Evolutionary conservation across 805 yeast species (phyloP).

Genomic region (Lipomyces oligophaga): DNA sequence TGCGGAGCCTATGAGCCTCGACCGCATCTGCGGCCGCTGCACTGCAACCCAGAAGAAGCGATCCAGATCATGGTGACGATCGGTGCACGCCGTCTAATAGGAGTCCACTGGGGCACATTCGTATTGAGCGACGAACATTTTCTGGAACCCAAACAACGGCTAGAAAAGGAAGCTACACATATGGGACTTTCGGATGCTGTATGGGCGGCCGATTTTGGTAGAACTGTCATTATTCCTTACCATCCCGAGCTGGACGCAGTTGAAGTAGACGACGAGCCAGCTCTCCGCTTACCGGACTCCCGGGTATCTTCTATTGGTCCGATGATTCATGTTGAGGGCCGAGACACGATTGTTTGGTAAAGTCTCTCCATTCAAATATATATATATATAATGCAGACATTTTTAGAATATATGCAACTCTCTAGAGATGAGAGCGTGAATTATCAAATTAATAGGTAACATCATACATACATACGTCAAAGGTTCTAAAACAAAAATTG

Average conservation of each 20-base stretch:
- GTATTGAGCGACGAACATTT: constrained; percentile 83
- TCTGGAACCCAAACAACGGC: constrained; percentile 48
- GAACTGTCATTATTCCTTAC: constrained; percentile 47
- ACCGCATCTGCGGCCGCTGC: constrained; percentile 91
- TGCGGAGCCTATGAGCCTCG: constrained; percentile 94
- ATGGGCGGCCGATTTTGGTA: constrained; percentile 71
- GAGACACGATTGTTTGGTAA: constrained; percentile 23
- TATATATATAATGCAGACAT: no score
- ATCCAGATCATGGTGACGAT: constrained; percentile 62
- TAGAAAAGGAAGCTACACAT: constrained; percentile 19
- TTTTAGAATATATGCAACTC: no score
- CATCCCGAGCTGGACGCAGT: constrained; percentile 3
- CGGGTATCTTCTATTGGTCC: constrained; percentile 4
- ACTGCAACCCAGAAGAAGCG: constrained; percentile 77
- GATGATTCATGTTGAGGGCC: constrained; percentile 18
- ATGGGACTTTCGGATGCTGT: constrained; percentile 41
- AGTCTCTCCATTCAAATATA: background rate
- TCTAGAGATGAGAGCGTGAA: no score
- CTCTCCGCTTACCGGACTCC: constrained; percentile 3
- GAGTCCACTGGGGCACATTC: constrained; percentile 97
- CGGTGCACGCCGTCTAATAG: constrained; percentile 60
- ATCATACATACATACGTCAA: no score
- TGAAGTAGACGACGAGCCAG: constrained; percentile 9
- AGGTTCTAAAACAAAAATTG: no score
- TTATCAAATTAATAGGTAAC: no score